Conservation (phyloP, 2,329 filamentous ascomycete species). For the Sporothrix phasma region DNA sequence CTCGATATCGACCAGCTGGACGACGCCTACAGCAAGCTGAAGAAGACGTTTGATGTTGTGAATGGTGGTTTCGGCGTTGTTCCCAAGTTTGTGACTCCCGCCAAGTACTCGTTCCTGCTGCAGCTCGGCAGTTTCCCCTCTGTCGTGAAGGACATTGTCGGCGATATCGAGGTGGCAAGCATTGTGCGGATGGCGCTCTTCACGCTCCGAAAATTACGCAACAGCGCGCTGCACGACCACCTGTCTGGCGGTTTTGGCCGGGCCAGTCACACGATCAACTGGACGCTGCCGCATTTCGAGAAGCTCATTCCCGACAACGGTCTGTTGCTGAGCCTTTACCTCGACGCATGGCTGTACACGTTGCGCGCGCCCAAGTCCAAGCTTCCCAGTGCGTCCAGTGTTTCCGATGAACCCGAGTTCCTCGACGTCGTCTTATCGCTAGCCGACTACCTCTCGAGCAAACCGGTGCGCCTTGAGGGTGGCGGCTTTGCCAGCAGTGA, state of each 20-base stretch:
- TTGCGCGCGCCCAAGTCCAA: conserved; percentile 18
- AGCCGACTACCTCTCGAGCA: conserved; percentile 70
- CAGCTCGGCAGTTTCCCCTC: conserved; percentile 60
- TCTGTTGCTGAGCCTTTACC: conserved; percentile 70
- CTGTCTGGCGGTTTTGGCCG: conserved; percentile 51
- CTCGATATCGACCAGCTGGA: conserved; percentile 86
- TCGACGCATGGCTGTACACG: conserved; percentile 68
- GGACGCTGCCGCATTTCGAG: conserved; percentile 92
- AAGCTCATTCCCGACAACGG: conserved; percentile 94
- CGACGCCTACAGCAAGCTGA: conserved; percentile 75
- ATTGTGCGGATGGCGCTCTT: conserved; percentile 70
- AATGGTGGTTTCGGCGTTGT: conserved; percentile 72
- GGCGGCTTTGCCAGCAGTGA: conserved; percentile 84
- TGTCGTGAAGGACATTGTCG: conserved; percentile 78
- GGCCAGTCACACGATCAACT: conserved; percentile 84
- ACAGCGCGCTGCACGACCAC: conserved; percentile 47
- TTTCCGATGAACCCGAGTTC: conserved; percentile 49
- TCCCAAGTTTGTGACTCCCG: conserved; percentile 84
- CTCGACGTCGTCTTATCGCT: conserved; percentile 71
- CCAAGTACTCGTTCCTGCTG: conserved; percentile 74
- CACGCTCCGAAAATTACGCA: conserved; percentile 64
- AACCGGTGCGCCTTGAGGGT: conserved; percentile 53
- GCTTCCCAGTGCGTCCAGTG: background rate
- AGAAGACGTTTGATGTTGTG: conserved; percentile 64
- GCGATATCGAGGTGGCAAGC: conserved; percentile 66